These are phyloP conservation scores for Xylaria sp. DNA, from an alignment of 495 filamentous ascomycete genomes.

Conservation along the genomic window DNA sequence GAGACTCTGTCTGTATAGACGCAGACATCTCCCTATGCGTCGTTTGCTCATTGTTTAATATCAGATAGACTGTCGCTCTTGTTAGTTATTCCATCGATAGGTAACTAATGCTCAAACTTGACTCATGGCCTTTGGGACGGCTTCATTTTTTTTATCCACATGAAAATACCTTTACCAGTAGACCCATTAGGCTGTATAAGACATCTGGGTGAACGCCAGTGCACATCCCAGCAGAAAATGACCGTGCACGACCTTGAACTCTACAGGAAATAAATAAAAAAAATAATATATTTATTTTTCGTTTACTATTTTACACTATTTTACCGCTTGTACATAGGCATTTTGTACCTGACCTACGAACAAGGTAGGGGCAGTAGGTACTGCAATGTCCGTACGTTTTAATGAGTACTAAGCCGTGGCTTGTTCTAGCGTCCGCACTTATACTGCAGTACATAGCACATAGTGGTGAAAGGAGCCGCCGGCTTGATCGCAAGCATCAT, in stretches of 20 bases:
- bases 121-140: not conserved
- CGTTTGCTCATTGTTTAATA: not conserved
- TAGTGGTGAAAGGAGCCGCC: not conserved
- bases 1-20: not conserved
- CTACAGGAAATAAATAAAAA: not conserved
- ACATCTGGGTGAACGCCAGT: not conserved
- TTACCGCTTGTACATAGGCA: not conserved
- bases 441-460: not conserved
- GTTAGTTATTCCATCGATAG: no score
- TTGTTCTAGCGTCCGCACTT: conserved; percentile 4
- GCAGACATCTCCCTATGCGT: not conserved
- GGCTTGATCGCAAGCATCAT: not conserved
- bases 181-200: not conserved
- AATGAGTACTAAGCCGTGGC: conserved; percentile 9
- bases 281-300: not conserved
- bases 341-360: not conserved
- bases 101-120: not conserved
- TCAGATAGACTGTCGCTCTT: not conserved
- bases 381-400: conserved; percentile 10
- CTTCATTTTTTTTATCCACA: not conserved
- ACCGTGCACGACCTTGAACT: not conserved
- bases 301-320: not conserved
- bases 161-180: not conserved
- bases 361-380: not conserved
- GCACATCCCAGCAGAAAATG: not conserved